phyloP scores from a whole-genome alignment of 192 early-diverging fungal species.

The Chytriomyces sp. region DNA sequence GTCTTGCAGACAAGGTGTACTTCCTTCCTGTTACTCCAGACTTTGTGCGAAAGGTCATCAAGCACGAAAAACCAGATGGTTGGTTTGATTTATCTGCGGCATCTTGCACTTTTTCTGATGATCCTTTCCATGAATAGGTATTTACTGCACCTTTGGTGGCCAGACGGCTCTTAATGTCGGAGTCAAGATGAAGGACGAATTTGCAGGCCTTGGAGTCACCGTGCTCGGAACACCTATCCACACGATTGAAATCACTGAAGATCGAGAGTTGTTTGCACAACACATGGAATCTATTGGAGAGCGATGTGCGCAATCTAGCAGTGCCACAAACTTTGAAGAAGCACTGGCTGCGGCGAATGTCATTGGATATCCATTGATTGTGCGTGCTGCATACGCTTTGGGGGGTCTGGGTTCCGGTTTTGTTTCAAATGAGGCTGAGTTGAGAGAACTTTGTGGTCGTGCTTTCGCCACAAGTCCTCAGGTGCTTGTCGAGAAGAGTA shows the following conservation, averaged over 20 bases:
- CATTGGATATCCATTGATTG: constrained; percentile 96
- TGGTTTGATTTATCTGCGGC: neutral
- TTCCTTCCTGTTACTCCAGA: constrained; percentile 96
- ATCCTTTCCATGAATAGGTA: constrained; percentile 44
- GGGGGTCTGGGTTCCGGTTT: constrained; percentile 99
- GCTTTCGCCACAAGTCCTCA: constrained; percentile 94
- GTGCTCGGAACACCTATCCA: constrained; percentile 92
- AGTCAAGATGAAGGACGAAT: constrained; percentile 92
- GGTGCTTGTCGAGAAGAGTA: constrained; percentile 90
- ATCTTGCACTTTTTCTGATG: neutral
- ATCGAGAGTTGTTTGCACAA: constrained; percentile 91
- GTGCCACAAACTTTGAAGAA: constrained; percentile 83
- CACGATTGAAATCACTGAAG: constrained; percentile 97
- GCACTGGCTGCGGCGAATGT: constrained; percentile 81
- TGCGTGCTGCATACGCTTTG: constrained; percentile 94
- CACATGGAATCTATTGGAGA: constrained; percentile 87
- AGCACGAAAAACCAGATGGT: constrained; percentile 95
- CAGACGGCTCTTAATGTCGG: constrained; percentile 98
- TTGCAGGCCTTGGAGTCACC: constrained; percentile 82
- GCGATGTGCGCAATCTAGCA: constrained; percentile 86
- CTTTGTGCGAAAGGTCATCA: constrained; percentile 93
- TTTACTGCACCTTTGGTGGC: constrained; percentile 98
- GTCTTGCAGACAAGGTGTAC: constrained; percentile 96
- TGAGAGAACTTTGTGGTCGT: constrained; percentile 78
- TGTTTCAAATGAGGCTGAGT: constrained; percentile 85